A percentile compares a stretch with the other conserved stretches of the same genome.
These are phyloP conservation scores for Ceraceosorus bombacis DNA, from an alignment of 1,284 basidiomycete species.

Conservation along the genomic window DNA sequence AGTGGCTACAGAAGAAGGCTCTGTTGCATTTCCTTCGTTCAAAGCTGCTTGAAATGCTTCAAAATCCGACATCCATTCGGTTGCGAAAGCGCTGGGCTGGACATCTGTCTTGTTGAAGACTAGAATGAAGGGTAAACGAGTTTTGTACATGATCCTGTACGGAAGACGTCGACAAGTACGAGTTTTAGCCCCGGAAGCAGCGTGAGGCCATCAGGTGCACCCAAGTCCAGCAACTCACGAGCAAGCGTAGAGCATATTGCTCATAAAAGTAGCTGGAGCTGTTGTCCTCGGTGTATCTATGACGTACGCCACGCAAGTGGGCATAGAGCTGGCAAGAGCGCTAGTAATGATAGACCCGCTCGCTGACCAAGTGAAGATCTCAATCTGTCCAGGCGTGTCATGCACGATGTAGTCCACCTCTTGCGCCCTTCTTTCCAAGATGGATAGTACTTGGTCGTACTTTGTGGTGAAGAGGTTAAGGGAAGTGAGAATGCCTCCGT, in stretches of 20 bases:
- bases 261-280: slow-evolving; percentile 97
- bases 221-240: slow-evolving; percentile 56
- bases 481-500: slow-evolving; percentile 93
- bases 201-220: too few relatives aligned
- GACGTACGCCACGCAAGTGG: slow-evolving; percentile 90
- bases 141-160: slow-evolving; percentile 90
- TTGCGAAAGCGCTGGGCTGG: slow-evolving; percentile 75
- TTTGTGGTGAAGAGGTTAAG: slow-evolving; percentile 98
- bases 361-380: slow-evolving; percentile 99
- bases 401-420: slow-evolving; percentile 89
- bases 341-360: slow-evolving; percentile 98
- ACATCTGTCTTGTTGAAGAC: slow-evolving; percentile 99
- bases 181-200: too few relatives aligned
- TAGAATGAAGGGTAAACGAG: slow-evolving; percentile 88
- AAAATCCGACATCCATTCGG: slow-evolving; percentile 98
- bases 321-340: slow-evolving; percentile 85
- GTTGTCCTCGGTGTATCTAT: slow-evolving; percentile 94
- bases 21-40: slow-evolving; percentile 41
- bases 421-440: slow-evolving; percentile 83
- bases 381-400: slow-evolving; percentile 98
- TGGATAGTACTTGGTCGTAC: slow-evolving; percentile 89
- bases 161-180: too few relatives aligned
- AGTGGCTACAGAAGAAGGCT: slow-evolving; percentile 51
- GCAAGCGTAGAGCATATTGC: slow-evolving; percentile 99
- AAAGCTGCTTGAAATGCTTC: slow-evolving; percentile 60